These are phyloP conservation scores for Mercurialis annua DNA, from an alignment of 345 rosid species.

Conservation along the genomic window DNA sequence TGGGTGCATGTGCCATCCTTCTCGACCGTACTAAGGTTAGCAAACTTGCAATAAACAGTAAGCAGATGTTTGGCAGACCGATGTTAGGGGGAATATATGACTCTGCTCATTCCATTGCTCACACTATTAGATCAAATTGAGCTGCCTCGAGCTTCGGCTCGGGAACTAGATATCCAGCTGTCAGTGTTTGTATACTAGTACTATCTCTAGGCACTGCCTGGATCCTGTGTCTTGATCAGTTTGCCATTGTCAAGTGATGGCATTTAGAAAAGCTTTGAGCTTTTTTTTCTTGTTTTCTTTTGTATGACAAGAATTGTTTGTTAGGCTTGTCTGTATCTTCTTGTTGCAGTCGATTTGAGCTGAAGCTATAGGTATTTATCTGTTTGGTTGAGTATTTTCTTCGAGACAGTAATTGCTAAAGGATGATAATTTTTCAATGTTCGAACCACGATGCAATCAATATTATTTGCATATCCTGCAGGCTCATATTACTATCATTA, in stretches of 20 bases:
- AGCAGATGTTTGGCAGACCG: slow-evolving; percentile 47
- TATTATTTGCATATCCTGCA: too few species aligned
- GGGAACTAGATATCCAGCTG: neutral
- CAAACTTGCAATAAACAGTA: slow-evolving; percentile 62
- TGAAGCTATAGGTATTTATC: neutral
- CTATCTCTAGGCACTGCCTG: neutral
- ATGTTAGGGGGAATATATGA: neutral
- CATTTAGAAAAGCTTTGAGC: too few species aligned
- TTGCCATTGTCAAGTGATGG: neutral
- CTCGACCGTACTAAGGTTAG: slow-evolving; percentile 71
- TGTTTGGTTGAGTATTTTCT: neutral
- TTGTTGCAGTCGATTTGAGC: neutral
- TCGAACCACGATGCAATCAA: too few species aligned
- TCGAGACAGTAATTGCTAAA: too few species aligned
- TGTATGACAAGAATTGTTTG: neutral
- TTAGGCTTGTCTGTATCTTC: neutral
- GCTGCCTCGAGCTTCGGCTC: slow-evolving; percentile 9
- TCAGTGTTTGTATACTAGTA: neutral
- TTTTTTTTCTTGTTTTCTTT: too few species aligned
- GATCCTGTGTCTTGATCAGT: too few species aligned
- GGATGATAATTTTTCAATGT: too few species aligned
- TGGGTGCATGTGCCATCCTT: slow-evolving; percentile 60
- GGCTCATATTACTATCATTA: too few species aligned
- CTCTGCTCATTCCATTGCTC: neutral
- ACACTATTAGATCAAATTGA: slow-evolving; percentile 1